Base-by-base conservation (phyloP, 495 filamentous ascomycete species). In the Hapsidospora chrysogenum region DNA sequence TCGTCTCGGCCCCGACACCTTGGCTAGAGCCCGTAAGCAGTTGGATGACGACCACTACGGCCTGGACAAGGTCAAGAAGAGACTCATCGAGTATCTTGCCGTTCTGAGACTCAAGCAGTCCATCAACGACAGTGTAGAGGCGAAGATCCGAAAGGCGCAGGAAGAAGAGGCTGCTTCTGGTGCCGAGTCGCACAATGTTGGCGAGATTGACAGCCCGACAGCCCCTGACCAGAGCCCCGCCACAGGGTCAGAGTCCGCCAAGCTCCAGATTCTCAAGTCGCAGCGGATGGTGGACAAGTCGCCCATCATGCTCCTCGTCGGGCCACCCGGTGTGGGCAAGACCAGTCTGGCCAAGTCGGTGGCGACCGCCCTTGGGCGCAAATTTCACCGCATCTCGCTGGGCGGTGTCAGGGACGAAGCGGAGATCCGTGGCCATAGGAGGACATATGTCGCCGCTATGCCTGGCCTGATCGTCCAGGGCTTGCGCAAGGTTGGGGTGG, bases 391-490 rank as follows among this genome's bases (percentile, higher is more conserved):
- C 20, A 95, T 99, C 40, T 96, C 89, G 18, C 76, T 99, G 15
- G 92, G 92, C 35, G 92, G 92, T 46, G 86, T 99, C 14, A 61
- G 87, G 18, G 92, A 96, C 45, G 92, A 99, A 52, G 92, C 92
- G 5, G 92, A 96, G 57, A 96, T 99, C 40, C 68, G 92, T 31
- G 92, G 92, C 4, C 92, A 99, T 57, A 73, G 92, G 29, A 72
- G 92, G 33, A 99, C 92, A 2, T 99, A 99, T 52, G 89, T 99
- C 36, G 92, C 92, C 9, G 92, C 92, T 32, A 95, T 99, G 89
- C 92, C 92, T 9, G 92, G 92, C 20, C 59, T 96, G 31, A 80
- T 99, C 34, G 86, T 95, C 31, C 84, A 82, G 52, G 92, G 87
- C 3, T 57, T 99, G 34, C 92, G 87, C 65, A 99, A 96, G 53